These are phyloP conservation scores for Fusarium staphyleae DNA, from an alignment of 2,329 filamentous ascomycete genomes.

Conservation along the genomic window DNA sequence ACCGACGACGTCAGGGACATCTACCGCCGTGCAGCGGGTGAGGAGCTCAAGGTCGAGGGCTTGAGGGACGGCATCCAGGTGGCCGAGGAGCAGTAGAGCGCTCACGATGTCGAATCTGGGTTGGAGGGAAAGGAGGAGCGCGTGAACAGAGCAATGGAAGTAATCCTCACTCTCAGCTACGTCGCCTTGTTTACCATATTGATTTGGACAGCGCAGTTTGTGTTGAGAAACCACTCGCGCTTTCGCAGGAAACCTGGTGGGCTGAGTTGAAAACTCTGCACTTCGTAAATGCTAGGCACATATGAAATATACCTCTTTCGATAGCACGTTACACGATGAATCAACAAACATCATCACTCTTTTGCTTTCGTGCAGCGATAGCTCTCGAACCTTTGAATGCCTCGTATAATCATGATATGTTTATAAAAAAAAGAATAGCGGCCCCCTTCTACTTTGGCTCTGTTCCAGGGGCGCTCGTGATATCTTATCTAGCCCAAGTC, in stretches of 20 bases:
- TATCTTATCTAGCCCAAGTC: slow-evolving; percentile 36
- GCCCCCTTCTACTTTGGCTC: slow-evolving; percentile 13
- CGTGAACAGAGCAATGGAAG: slow-evolving; percentile 3
- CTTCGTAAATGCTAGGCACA: slow-evolving; percentile 34
- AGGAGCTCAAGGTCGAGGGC: slow-evolving; percentile 88
- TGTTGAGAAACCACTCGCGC: slow-evolving; percentile 12
- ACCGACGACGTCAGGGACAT: slow-evolving; percentile 94
- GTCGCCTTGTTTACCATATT: slow-evolving; percentile 3
- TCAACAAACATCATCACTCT: slow-evolving; percentile 21
- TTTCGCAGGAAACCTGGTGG: neutral
- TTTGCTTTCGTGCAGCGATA: neutral
- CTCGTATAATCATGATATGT: slow-evolving; percentile 40
- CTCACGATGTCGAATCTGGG: neutral
- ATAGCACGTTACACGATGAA: slow-evolving; percentile 33
- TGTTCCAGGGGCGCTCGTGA: slow-evolving; percentile 24
- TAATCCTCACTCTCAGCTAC: slow-evolving; percentile 6
- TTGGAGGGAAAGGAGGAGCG: slow-evolving; percentile 16
- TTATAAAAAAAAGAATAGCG: slow-evolving; percentile 26
- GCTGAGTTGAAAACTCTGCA: neutral
- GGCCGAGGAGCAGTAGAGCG: slow-evolving; percentile 65
- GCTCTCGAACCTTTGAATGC: slow-evolving; percentile 14
- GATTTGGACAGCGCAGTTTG: slow-evolving; percentile 18
- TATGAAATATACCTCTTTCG: slow-evolving; percentile 43
- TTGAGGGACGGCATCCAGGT: slow-evolving; percentile 81
- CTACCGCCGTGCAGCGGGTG: slow-evolving; percentile 81